Base-by-base conservation (phyloP, 202 grass and related monocot species). In the Setaria viridis region DNA sequence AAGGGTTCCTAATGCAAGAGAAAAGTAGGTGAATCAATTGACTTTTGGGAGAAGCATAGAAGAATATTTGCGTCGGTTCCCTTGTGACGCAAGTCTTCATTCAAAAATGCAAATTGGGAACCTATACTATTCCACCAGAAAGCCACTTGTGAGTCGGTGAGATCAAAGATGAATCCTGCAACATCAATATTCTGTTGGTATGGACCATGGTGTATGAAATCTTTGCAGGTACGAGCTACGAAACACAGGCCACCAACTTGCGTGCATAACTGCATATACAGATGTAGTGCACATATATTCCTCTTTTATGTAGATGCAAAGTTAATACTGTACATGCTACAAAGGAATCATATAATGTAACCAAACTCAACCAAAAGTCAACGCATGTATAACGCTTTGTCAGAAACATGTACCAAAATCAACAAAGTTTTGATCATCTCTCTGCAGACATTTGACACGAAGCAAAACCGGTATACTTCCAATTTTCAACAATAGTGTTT, bases 71-170 rank as follows among this genome's bases (percentile, higher is more conserved):
- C 33, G 21, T 85, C 20, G 83, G 78, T 82, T 82, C 72, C 25
- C 83, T 89, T 82, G 46, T 82, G 49, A 82, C 65, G 72, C 72
- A 77, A 86, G 72, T 45, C 9, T 72, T 86, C 13, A 72, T 70
- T 78, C 5, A 88, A 72, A 88, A 88, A 64, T 83, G 78, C 73
- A 57, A 72, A 57, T 81, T 66, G 78, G 25, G 78, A 77, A 89
- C 72, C 17, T 65, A 3, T 29, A 56, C 62, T 87, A 37, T 84
- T 84, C 32, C 64, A 80, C 30, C 30, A 59, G 11, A 87, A 72
- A 78, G 21, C 33, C 13, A 25, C 50, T 79, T 62, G 34, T 50
- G 46, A 33, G 84, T 43, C 30, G 73, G 30, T 66, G 79, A 79
- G 33, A 90, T 67, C 67, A 79, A 82, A 78, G 57, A 51, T 85